phyloP scores from a whole-genome alignment of 306 rosid species.

The Dalbergia cultrata region DNA sequence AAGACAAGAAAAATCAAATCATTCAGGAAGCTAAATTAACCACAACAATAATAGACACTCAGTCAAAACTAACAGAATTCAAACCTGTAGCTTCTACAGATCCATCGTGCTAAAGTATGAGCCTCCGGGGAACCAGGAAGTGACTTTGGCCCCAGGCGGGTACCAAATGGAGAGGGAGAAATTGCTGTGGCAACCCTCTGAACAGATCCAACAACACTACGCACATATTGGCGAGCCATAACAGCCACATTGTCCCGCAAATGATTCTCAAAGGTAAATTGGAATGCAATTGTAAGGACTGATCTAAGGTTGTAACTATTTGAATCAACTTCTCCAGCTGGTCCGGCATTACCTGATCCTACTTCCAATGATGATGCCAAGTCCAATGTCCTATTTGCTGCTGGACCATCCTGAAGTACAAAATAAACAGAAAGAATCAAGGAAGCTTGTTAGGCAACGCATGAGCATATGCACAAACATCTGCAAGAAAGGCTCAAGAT shows the following conservation, averaged over 20 bases:
- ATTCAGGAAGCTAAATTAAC: neutral
- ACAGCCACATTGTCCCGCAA: constrained; percentile 90
- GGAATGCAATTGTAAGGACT: constrained; percentile 93
- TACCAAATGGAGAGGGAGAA: constrained; percentile 76
- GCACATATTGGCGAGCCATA: constrained; percentile 98
- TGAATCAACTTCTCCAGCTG: constrained; percentile 63
- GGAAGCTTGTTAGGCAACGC: neutral
- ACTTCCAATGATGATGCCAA: constrained; percentile 94
- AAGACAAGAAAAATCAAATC: neutral
- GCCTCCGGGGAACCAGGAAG: constrained; percentile 95
- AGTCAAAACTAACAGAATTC: constrained; percentile 46
- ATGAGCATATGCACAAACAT: neutral
- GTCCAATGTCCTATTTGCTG: constrained; percentile 78
- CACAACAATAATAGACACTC: neutral
- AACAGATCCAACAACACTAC: constrained; percentile 91
- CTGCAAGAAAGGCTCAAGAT: neutral
- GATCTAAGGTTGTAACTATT: constrained; percentile 78
- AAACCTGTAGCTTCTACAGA: constrained; percentile 82
- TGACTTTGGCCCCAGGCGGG: constrained; percentile 76
- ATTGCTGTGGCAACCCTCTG: constrained; percentile 99
- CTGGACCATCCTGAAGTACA: constrained; percentile 69
- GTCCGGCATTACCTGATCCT: constrained; percentile 69
- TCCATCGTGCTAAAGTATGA: constrained; percentile 86
- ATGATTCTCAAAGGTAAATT: constrained; percentile 91
- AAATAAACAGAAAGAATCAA: constrained; percentile 42